Evolutionary conservation across 164 flowering plant genomes (phyloP).

Genomic region (Magnolia officinalis): DNA sequence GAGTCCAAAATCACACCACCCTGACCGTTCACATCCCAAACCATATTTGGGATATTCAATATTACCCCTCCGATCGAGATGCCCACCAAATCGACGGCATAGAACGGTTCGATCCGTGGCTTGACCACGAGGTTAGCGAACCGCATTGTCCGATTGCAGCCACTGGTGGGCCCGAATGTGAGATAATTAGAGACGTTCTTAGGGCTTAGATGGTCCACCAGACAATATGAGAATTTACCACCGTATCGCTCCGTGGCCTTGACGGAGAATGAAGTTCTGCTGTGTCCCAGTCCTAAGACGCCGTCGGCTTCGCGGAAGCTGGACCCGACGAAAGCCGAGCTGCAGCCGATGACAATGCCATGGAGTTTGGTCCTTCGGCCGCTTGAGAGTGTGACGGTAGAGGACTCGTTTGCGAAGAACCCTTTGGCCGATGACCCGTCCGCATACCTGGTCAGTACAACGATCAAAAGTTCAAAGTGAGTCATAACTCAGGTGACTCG

Average conservation of each 20-base stretch:
- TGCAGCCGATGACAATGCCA: constrained; percentile 57
- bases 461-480: no score
- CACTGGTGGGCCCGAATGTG: constrained; percentile 17
- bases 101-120: constrained; percentile 27
- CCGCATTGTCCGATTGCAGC: constrained; percentile 5
- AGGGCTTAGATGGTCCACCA: constrained; percentile 67
- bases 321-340: constrained; percentile 24
- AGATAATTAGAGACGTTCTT: constrained; percentile 45
- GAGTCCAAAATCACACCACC: constrained; percentile 71
- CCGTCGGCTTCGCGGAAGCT: constrained; percentile 51
- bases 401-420: constrained; percentile 57
- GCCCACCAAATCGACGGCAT: constrained; percentile 42
- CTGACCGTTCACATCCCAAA: constrained; percentile 33
- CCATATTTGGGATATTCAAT: constrained; percentile 37
- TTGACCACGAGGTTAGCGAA: constrained; percentile 40
- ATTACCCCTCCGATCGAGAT: constrained; percentile 43
- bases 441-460: constrained; percentile 32
- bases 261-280: constrained; percentile 38
- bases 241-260: constrained; percentile 31
- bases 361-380: constrained; percentile 32
- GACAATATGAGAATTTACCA: constrained; percentile 68
- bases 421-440: constrained; percentile 53
- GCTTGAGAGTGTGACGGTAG: constrained; percentile 32
- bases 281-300: constrained; percentile 55
- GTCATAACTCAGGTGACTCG: no score